phyloP scores from a whole-genome alignment of 495 filamentous ascomycete genomes.

The Cercophora samala region DNA sequence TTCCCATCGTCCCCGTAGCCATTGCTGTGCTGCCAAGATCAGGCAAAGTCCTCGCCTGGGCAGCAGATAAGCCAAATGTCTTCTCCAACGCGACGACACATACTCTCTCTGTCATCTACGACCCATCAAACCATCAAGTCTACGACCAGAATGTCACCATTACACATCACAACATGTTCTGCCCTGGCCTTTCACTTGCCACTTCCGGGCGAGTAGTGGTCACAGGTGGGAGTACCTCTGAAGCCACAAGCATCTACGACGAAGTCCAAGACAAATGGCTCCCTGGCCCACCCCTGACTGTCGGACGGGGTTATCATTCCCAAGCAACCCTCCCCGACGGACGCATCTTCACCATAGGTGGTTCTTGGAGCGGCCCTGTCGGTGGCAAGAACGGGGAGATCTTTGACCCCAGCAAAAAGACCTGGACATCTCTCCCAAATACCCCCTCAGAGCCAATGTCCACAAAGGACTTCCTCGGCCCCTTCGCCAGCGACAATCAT shows the following conservation, averaged over 20 bases:
- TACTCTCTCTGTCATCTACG: slow-evolving; percentile 46
- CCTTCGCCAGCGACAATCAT: slow-evolving; percentile 55
- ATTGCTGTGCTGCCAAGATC: slow-evolving; percentile 3
- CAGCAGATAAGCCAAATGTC: slow-evolving; percentile 2
- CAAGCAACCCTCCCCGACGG: slow-evolving; percentile 53
- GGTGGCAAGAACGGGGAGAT: not conserved
- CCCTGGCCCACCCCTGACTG: slow-evolving; percentile 40
- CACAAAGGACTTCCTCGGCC: slow-evolving; percentile 46
- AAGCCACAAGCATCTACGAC: slow-evolving; percentile 32
- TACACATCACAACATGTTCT: slow-evolving; percentile 57
- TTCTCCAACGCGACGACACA: slow-evolving; percentile 25
- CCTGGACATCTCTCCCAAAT: not conserved
- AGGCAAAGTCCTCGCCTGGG: slow-evolving; percentile 5
- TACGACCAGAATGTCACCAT: slow-evolving; percentile 44
- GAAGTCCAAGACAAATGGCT: slow-evolving; percentile 23
- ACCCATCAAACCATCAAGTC: slow-evolving; percentile 33
- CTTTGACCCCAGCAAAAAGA: slow-evolving; percentile 15
- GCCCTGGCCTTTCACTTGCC: slow-evolving; percentile 55
- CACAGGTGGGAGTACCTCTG: slow-evolving; percentile 20
- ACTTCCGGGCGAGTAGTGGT: slow-evolving; percentile 50
- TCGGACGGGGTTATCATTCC: slow-evolving; percentile 56
- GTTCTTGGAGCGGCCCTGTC: slow-evolving; percentile 50
- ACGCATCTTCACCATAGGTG: slow-evolving; percentile 57
- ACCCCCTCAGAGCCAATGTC: slow-evolving; percentile 38
- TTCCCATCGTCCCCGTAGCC: slow-evolving; percentile 4